Base-by-base conservation (phyloP, 1,284 basidiomycete species). In the Phylloporus sp. region DNA sequence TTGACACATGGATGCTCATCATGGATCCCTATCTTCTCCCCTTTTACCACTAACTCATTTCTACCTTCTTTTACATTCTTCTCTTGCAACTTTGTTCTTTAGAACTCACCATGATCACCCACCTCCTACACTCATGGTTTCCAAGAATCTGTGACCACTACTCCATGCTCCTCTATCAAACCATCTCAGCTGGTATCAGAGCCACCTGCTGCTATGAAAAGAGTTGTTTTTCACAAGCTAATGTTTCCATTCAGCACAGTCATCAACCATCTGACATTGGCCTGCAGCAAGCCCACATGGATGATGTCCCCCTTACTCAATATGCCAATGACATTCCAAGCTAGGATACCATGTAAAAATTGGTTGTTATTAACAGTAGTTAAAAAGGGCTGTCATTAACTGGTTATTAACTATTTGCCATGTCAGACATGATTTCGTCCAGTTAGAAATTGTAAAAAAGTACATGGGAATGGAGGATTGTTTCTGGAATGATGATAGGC, bases 91-190 rank as follows among this genome's bases (percentile, higher is more conserved):
- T 72, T 81, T 81, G 69, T 77, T 81, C 75, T 80, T 80, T 82
- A 89, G 87, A 87, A 78, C n/a, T n/a, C n/a, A n/a, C 79, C 78
- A 68, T 82, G 83, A 72, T 85, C 85, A 46, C 80, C 82, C 12
- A 42, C 65, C 32, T 73, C 66, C 52, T 66, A 74, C 58, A 58
- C 66, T 60, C 74, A 73, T 61, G 70, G 74, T 57, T 62, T 66
- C 56, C 74, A 73, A 62, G 66, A 73, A 60, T 57, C 69, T 3
- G 59, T 59, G 7, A 64, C 51, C 20, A 34, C 61, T 34, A 40
- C 62, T 2, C 63, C 58, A 22, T 51, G 59, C 18, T 51, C 64
- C 22, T 58, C 65, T 44, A 57, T 51, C 69, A 77, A 76, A 57
- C 56, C 63, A 13, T 51, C 58, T 32, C 73, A 70, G 28, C 44